Percentiles rank a stretch among this genome's conserved stretches.
Conservation (phyloP, 2,329 filamentous ascomycete genomes). For the Beauveria caledonica region DNA sequence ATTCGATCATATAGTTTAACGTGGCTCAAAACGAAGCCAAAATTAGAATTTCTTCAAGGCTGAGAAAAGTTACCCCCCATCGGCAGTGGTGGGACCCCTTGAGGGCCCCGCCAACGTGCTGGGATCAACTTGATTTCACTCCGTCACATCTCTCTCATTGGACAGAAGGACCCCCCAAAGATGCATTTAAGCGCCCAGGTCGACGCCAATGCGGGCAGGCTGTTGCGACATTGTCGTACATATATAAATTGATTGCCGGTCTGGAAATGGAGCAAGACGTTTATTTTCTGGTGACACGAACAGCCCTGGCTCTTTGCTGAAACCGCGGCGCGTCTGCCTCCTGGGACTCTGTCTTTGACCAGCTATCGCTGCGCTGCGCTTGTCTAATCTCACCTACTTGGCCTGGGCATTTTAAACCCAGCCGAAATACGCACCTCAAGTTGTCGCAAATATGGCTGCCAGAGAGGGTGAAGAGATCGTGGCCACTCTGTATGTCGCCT, state of each 20-base stretch:
- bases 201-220: constrained; percentile 15
- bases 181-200: constrained; percentile 24
- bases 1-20: no score
- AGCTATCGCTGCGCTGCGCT: neutral
- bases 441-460: constrained; percentile 33
- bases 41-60: neutral
- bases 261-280: constrained; percentile 13
- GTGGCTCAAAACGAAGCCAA: neutral
- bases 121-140: neutral
- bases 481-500: constrained; percentile 38
- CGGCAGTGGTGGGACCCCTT: neutral
- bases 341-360: neutral
- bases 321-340: neutral
- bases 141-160: constrained; percentile 12
- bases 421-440: neutral
- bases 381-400: neutral
- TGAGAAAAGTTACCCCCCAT: neutral
- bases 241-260: constrained; percentile 10
- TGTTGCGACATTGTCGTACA: neutral
- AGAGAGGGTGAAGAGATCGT: constrained; percentile 42
- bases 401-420: neutral
- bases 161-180: constrained; percentile 8
- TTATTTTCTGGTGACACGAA: neutral
- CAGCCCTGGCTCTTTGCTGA: neutral
- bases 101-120: neutral